These are phyloP conservation scores for Cinchona pubescens DNA, from an alignment of 257 asterid genomes.

Conservation along the genomic window DNA sequence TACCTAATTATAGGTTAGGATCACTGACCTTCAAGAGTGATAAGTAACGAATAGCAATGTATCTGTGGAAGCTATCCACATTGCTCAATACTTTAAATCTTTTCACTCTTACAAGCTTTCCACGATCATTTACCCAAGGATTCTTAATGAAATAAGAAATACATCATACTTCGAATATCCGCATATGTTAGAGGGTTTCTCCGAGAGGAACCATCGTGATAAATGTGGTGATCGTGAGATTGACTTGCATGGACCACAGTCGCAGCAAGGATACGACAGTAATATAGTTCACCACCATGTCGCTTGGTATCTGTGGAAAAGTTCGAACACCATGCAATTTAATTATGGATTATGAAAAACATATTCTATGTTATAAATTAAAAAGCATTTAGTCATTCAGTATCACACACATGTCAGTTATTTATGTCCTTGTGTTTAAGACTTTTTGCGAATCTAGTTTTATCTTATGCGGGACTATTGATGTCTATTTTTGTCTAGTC, in stretches of 20 bases:
- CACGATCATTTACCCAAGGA: constrained; percentile 36
- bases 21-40: constrained; percentile 42
- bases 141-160: constrained; percentile 32
- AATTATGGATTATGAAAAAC: no score
- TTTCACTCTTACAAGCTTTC: constrained; percentile 32
- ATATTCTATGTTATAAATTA: no score
- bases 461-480: no score
- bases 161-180: constrained; percentile 17
- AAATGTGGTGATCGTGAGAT: constrained; percentile 23
- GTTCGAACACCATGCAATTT: background rate
- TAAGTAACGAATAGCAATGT: constrained; percentile 40
- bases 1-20: background rate
- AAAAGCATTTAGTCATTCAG: no score
- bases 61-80: constrained; percentile 47
- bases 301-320: constrained; percentile 55
- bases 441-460: no score
- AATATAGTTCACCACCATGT: constrained; percentile 61
- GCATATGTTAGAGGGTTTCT: constrained; percentile 39
- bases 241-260: constrained; percentile 23
- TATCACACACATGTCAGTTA: no score
- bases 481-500: no score
- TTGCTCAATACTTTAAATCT: constrained; percentile 23
- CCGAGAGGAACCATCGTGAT: constrained; percentile 51
- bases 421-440: no score
- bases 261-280: constrained; percentile 47